A percentile compares a stretch with the other conserved stretches of the same genome.
Evolutionary conservation across 1,284 basidiomycete genomes (phyloP).

Genomic region (Ganoderma sinense): DNA sequence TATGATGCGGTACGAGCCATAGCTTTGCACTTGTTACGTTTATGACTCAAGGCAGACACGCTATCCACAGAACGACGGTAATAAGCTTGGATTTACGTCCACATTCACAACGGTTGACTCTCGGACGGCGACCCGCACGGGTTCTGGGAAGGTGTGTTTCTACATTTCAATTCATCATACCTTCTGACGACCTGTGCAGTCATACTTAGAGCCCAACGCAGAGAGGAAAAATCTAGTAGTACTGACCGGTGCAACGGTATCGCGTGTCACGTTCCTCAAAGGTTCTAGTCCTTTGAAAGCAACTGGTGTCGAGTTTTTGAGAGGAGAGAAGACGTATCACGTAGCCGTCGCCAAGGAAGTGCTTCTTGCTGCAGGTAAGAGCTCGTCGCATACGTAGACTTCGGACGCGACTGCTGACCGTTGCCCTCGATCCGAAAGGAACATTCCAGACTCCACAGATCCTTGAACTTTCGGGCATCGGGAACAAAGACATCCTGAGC

Average conservation of each 20-base stretch:
- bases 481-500: constrained; percentile 38
- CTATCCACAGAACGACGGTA: constrained; percentile 5
- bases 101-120: constrained; percentile 11
- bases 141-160: constrained; percentile 12
- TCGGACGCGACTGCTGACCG: not conserved
- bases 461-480: constrained; percentile 49
- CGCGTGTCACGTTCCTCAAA: constrained; percentile 9
- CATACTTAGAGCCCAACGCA: constrained; percentile 17
- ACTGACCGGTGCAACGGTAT: constrained; percentile 20
- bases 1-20: constrained; percentile 6
- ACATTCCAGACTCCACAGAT: constrained; percentile 26
- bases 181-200: not conserved
- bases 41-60: not conserved
- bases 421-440: not conserved
- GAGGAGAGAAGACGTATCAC: not conserved
- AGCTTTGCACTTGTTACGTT: not conserved
- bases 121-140: constrained; percentile 8
- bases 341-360: not conserved
- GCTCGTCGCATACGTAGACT: not conserved
- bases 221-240: constrained; percentile 22
- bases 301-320: not conserved
- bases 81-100: constrained; percentile 5
- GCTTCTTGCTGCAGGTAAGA: not conserved
- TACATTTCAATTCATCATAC: not conserved
- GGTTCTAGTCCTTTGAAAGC: constrained; percentile 15